These are phyloP conservation scores for Starmerella sirachaensis DNA, from an alignment of 805 yeast genomes.

Conservation along the genomic window DNA sequence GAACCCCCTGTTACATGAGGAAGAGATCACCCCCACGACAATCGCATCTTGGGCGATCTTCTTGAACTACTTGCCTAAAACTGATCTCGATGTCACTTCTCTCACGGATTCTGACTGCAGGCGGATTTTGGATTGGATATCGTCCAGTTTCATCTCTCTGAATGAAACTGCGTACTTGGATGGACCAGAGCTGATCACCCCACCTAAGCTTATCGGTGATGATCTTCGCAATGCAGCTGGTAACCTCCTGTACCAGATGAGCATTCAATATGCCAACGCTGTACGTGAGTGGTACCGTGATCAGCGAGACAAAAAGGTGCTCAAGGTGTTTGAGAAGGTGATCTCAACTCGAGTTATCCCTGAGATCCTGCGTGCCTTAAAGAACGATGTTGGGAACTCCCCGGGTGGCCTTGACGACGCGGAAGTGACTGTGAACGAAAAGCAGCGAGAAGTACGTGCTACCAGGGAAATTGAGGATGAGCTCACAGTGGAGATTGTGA, in stretches of 20 bases:
- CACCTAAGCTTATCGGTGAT: too few species aligned
- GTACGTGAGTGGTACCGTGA: constrained; percentile 23
- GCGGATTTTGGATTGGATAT: too few species aligned
- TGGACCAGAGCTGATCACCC: too few species aligned
- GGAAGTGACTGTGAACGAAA: constrained; percentile 14
- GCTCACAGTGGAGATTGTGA: constrained; percentile 34
- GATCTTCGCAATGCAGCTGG: too few species aligned
- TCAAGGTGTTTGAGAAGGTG: constrained; percentile 12
- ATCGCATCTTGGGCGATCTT: too few species aligned
- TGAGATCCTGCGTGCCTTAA: constrained; percentile 12
- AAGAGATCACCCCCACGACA: too few species aligned
- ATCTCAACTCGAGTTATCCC: constrained; percentile 15
- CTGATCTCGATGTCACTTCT: too few species aligned
- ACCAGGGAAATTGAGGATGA: constrained; percentile 21
- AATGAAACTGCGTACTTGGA: too few species aligned
- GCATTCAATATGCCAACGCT: constrained; percentile 6
- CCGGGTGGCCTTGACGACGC: constrained; percentile 3
- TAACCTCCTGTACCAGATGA: constrained; percentile 11
- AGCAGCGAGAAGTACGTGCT: constrained; percentile 21
- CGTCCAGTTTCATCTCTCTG: too few species aligned
- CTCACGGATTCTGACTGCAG: too few species aligned
- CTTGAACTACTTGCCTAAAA: too few species aligned
- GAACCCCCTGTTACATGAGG: too few species aligned
- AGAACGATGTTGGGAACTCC: constrained; percentile 3
- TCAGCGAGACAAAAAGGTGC: constrained; percentile 15